These are phyloP conservation scores for Ustilago esculenta DNA, from an alignment of 1,284 basidiomycete genomes.

Conservation along the genomic window DNA sequence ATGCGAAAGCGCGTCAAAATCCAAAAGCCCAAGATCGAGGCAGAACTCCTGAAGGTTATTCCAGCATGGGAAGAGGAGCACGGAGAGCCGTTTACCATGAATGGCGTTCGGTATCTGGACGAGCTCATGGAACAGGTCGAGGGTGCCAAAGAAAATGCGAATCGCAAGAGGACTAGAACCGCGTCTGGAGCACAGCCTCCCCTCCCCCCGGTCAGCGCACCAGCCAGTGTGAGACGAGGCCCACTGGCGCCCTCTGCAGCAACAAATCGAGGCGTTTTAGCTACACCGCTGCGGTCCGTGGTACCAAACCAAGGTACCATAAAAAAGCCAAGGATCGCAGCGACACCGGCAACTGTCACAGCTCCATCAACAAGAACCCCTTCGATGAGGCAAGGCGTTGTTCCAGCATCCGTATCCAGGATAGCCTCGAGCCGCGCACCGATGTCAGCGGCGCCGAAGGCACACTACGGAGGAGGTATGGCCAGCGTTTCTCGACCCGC, in stretches of 20 bases:
- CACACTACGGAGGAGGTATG: constrained; percentile 7
- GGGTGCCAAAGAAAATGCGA: constrained; percentile 50
- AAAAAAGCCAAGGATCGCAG: constrained; percentile 39
- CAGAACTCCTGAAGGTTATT: constrained; percentile 81
- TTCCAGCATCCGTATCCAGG: constrained; percentile 23
- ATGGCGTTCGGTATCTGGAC: constrained; percentile 83
- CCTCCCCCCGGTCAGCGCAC: constrained; percentile 26
- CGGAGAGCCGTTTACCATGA: constrained; percentile 81
- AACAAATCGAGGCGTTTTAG: constrained; percentile 27
- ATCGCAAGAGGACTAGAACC: constrained; percentile 35
- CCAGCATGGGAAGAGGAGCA: constrained; percentile 88
- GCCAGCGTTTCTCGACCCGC: constrained; percentile 25
- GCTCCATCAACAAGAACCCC: constrained; percentile 17
- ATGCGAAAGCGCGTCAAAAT: constrained; percentile 94
- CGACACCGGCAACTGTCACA: constrained; percentile 28
- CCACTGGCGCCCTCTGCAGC: constrained; percentile 24
- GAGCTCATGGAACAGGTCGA: constrained; percentile 71
- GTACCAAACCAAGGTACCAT: constrained; percentile 30
- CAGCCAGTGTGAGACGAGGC: constrained; percentile 28
- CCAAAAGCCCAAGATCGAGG: constrained; percentile 90
- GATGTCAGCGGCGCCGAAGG: constrained; percentile 26
- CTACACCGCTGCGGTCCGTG: constrained; percentile 38
- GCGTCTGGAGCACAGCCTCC: constrained; percentile 19
- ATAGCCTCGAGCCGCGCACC: constrained; percentile 33
- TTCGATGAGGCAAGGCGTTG: constrained; percentile 12